These are phyloP conservation scores for Phytophthora lateralis DNA, from an alignment of 352 stramenopile species.

Conservation along the genomic window DNA sequence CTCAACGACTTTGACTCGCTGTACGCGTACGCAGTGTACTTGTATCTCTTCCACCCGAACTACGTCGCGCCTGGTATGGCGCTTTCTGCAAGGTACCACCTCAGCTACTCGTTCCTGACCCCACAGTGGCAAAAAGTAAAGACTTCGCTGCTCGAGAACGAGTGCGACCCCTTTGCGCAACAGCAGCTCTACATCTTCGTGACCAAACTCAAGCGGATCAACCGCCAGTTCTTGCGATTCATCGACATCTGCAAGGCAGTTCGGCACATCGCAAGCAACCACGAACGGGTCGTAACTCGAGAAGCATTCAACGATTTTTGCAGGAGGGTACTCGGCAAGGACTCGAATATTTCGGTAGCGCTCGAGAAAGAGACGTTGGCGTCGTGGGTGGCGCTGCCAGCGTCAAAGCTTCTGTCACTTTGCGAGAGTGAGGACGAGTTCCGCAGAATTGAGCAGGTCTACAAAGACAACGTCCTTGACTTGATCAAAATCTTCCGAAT, in stretches of 20 bases:
- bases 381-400: slow-evolving; percentile 56
- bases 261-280: slow-evolving; percentile 53
- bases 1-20: slow-evolving; percentile 79
- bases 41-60: slow-evolving; percentile 73
- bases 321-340: slow-evolving; percentile 64
- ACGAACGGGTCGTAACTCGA: slow-evolving; percentile 50
- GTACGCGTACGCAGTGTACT: slow-evolving; percentile 65
- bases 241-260: slow-evolving; percentile 58
- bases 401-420: slow-evolving; percentile 52
- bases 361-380: slow-evolving; percentile 76
- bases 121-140: slow-evolving; percentile 79
- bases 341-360: slow-evolving; percentile 71
- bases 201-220: slow-evolving; percentile 66
- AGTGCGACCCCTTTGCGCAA: slow-evolving; percentile 70
- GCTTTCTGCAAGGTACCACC: slow-evolving; percentile 55
- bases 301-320: slow-evolving; percentile 77
- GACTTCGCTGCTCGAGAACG: slow-evolving; percentile 53
- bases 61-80: slow-evolving; percentile 51
- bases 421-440: slow-evolving; percentile 75
- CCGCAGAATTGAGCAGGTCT: slow-evolving; percentile 61
- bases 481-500: slow-evolving; percentile 85
- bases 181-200: slow-evolving; percentile 81
- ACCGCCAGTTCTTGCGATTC: slow-evolving; percentile 65
- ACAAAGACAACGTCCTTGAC: slow-evolving; percentile 77
- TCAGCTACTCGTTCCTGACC: slow-evolving; percentile 59